Evolutionary conservation across 129 eudicot species (phyloP).

Genomic region (Chrysanthemum makinoi): DNA sequence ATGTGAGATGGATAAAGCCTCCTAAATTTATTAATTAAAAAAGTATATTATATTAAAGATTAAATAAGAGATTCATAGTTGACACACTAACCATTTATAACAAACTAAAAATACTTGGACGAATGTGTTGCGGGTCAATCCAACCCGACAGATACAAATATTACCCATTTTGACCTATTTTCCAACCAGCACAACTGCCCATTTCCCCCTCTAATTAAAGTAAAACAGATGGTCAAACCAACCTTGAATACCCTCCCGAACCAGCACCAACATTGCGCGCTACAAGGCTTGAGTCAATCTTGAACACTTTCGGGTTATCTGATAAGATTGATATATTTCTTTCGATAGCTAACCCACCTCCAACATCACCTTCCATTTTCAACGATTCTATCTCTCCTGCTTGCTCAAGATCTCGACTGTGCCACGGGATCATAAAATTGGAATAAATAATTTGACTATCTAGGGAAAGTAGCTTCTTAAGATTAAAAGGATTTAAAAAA

Average conservation of each 20-base stretch:
- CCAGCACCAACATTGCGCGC: constrained; percentile 91
- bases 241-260: constrained; percentile 98
- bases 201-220: neutral
- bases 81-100: too few relatives aligned
- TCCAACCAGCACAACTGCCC: too few relatives aligned
- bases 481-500: constrained; percentile 2
- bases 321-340: constrained; percentile 51
- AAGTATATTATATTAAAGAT: neutral
- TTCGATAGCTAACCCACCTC: constrained; percentile 72
- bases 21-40: neutral
- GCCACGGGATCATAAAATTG: neutral
- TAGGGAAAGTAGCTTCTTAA: neutral
- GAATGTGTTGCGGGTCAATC: too few relatives aligned
- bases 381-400: constrained; percentile 75
- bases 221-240: neutral
- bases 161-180: too few relatives aligned
- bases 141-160: neutral
- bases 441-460: neutral
- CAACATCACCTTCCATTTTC: constrained; percentile 77
- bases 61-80: too few relatives aligned
- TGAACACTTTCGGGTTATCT: constrained; percentile 50
- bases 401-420: constrained; percentile 81
- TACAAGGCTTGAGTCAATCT: constrained; percentile 68
- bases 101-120: too few relatives aligned
- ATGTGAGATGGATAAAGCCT: neutral